These are phyloP conservation scores for Oidiodendron maius DNA, from an alignment of 495 filamentous ascomycete genomes.

Conservation along the genomic window DNA sequence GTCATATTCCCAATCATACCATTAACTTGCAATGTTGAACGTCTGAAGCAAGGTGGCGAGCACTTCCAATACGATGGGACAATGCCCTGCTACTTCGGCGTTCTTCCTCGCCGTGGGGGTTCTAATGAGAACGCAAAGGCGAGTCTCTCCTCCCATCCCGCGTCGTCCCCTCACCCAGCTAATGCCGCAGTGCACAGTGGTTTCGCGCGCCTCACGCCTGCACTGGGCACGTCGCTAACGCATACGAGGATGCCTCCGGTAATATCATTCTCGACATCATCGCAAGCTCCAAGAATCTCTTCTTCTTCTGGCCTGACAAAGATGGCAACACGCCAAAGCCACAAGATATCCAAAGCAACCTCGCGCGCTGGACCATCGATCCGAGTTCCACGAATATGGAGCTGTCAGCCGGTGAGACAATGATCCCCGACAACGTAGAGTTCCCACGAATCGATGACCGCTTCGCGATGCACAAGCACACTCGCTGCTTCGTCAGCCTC, in stretches of 20 bases:
- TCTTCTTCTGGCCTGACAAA: slow-evolving; percentile 26
- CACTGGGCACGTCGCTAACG: slow-evolving; percentile 25
- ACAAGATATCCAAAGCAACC: slow-evolving; percentile 8
- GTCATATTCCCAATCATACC: slow-evolving; percentile 27
- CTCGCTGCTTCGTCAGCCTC: slow-evolving; percentile 44
- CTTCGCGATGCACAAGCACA: slow-evolving; percentile 39
- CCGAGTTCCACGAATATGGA: background rate
- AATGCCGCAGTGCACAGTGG: too few relatives aligned
- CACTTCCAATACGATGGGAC: slow-evolving; percentile 28
- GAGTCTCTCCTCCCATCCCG: too few relatives aligned
- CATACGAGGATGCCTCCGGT: slow-evolving; percentile 21
- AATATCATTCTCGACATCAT: background rate
- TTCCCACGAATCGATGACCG: slow-evolving; percentile 56
- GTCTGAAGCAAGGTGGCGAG: slow-evolving; percentile 26
- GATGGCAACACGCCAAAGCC: slow-evolving; percentile 19
- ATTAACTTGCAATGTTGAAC: slow-evolving; percentile 22
- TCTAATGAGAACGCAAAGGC: too few relatives aligned
- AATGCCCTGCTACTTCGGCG: slow-evolving; percentile 23
- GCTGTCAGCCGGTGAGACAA: slow-evolving; percentile 22
- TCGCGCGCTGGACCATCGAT: slow-evolving; percentile 18
- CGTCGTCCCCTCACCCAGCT: too few relatives aligned
- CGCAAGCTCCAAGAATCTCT: slow-evolving; percentile 19
- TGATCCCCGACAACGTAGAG: slow-evolving; percentile 40
- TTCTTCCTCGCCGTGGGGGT: slow-evolving; percentile 24
- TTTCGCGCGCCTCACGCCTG: slow-evolving; percentile 22